These are phyloP conservation scores for Tuber aestivum DNA, from an alignment of 495 filamentous ascomycete species.

Conservation along the genomic window DNA sequence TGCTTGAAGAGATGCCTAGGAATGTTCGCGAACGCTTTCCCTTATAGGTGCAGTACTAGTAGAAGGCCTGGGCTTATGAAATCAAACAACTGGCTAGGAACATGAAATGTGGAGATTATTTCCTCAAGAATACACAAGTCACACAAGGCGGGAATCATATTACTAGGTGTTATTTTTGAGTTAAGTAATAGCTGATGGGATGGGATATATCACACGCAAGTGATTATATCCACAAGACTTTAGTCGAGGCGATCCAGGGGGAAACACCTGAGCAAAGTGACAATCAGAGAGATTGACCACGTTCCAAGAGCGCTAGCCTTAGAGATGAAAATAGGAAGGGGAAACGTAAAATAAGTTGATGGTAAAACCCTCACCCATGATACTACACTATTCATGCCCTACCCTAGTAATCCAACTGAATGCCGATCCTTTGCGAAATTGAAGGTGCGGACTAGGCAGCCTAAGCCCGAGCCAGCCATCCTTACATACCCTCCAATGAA, in stretches of 20 bases:
- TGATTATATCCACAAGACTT: background rate
- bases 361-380: background rate
- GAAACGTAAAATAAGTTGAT: background rate
- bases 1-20: background rate
- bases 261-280: background rate
- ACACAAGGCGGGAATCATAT: background rate
- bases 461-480: background rate
- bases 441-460: background rate
- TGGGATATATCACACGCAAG: background rate
- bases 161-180: background rate
- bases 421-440: background rate
- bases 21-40: background rate
- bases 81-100: background rate
- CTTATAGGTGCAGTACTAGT: background rate
- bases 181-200: background rate
- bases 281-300: background rate
- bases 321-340: background rate
- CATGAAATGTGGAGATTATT: background rate
- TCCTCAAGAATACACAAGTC: background rate
- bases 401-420: background rate
- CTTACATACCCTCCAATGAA: background rate
- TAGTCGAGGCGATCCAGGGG: background rate
- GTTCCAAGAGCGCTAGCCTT: background rate
- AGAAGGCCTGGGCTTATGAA: background rate
- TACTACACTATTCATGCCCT: background rate